A percentile compares a stretch with the other conserved stretches of the same genome.
Evolutionary conservation across 2,329 filamentous ascomycete genomes (phyloP).

Genomic region (Aureobasidium sp.): DNA sequence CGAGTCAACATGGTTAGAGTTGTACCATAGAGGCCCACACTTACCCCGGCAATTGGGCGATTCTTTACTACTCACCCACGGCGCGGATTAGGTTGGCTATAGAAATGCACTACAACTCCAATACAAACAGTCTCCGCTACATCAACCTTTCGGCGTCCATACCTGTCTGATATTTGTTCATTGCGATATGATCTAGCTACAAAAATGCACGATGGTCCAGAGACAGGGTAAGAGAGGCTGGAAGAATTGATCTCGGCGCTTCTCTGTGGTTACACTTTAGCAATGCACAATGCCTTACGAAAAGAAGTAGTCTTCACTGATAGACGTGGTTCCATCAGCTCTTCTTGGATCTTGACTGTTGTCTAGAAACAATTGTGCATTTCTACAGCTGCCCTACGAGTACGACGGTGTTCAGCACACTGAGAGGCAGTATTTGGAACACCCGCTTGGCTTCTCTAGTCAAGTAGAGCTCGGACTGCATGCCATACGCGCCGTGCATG

Average conservation of each 20-base stretch:
- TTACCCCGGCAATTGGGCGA: neutral
- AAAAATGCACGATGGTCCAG: too few species aligned
- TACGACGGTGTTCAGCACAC: too few species aligned
- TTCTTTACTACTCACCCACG: neutral
- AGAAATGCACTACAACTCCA: neutral
- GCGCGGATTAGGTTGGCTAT: neutral
- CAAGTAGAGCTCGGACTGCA: neutral
- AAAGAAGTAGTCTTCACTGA: too few species aligned
- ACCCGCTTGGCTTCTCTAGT: slow-evolving; percentile 22
- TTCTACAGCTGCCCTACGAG: too few species aligned
- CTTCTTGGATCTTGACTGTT: too few species aligned
- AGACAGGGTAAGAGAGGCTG: too few species aligned
- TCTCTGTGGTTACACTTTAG: too few species aligned
- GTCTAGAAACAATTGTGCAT: too few species aligned
- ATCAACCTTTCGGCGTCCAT: neutral
- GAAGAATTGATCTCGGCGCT: too few species aligned
- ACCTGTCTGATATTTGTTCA: neutral
- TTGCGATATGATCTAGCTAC: too few species aligned
- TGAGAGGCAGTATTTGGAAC: neutral
- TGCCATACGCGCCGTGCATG: neutral
- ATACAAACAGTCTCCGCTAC: neutral
- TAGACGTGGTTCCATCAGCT: too few species aligned
- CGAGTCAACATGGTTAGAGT: neutral
- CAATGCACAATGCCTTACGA: too few species aligned
- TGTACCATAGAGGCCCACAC: neutral